Evolutionary conservation across 805 yeast species (phyloP).

Genomic region (Komagataella kurtzmanii): DNA sequence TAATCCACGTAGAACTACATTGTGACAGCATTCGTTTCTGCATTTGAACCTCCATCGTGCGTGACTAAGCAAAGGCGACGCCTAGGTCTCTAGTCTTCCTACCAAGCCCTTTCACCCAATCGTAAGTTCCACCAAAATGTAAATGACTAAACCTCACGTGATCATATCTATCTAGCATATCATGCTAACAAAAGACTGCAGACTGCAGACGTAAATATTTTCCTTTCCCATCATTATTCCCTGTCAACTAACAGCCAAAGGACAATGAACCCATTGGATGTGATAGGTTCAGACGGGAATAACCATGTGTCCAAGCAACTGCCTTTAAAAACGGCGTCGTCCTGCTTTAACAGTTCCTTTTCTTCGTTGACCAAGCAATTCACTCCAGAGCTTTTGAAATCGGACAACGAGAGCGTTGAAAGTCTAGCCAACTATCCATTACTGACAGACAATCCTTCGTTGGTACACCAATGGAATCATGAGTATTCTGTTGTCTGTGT

Average conservation of each 20-base stretch:
- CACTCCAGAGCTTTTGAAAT: not conserved
- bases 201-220: not conserved
- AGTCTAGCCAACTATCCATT: not conserved
- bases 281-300: not conserved
- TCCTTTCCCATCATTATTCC: not conserved
- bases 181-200: not conserved
- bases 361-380: not conserved
- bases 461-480: slow-evolving; percentile 69
- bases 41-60: not conserved
- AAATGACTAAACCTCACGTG: not conserved
- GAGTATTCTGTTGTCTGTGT: slow-evolving; percentile 62
- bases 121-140: not conserved
- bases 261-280: not conserved
- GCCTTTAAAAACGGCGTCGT: not conserved
- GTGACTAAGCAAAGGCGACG: not conserved
- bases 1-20: not conserved
- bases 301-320: not conserved
- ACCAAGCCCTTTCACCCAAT: not conserved
- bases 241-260: not conserved
- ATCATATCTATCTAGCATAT: not conserved
- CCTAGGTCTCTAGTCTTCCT: not conserved
- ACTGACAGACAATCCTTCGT: not conserved
- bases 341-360: not conserved
- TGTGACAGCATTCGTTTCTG: not conserved
- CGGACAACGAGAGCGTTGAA: not conserved